Base-by-base conservation (phyloP, 495 filamentous ascomycete genomes). In the Astrothelium subdiscretum region DNA sequence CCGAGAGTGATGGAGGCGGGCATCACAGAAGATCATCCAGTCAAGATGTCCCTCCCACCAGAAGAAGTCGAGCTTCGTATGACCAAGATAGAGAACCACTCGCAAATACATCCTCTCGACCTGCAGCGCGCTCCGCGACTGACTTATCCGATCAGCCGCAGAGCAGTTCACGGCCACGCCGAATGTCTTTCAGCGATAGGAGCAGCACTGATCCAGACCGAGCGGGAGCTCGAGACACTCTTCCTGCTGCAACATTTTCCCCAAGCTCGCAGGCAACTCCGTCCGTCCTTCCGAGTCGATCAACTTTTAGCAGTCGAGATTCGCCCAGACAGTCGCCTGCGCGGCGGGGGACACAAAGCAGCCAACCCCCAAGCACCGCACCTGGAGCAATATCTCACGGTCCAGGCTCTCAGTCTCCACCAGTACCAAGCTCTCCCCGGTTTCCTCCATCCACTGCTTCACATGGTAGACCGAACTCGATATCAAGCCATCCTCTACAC, bases 111-210 rank as follows among this genome's bases (percentile, higher is more conserved):
- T 32, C 64, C 3, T 38, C 71, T 31, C 74, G 73, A 57, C 75
- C 78, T 59, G 77, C 79, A 58, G 72, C 78, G 15, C 76, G 79
- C 31, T 86, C 85, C 40, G 77, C 81, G 57, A 86, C 82, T 10
- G 87, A 90, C 65, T 72, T 88, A 1, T 75, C 73, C n/a, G 67
- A 78, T 20, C 69, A 77, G 62, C 70, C 80, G 12, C 13, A 66
- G 66, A n/a, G 63, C 57, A 58, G 32, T 58, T 8, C 54, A 48
- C n/a, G 58, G 40, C 66, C 59, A 13, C 66, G 69, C 27, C 59
- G 68, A 29, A 27, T 66, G 43, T 71, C 74, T 3, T 64, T 63
- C 31, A 69, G 74, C 42, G 73, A 75, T 31, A 76, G 81, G 31
- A 77, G 75, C 31, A 78, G 74, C 44, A 78, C 77, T 0, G 81